phyloP scores from a whole-genome alignment of 2,329 filamentous ascomycete genomes.

The Alternaria ventricosa region DNA sequence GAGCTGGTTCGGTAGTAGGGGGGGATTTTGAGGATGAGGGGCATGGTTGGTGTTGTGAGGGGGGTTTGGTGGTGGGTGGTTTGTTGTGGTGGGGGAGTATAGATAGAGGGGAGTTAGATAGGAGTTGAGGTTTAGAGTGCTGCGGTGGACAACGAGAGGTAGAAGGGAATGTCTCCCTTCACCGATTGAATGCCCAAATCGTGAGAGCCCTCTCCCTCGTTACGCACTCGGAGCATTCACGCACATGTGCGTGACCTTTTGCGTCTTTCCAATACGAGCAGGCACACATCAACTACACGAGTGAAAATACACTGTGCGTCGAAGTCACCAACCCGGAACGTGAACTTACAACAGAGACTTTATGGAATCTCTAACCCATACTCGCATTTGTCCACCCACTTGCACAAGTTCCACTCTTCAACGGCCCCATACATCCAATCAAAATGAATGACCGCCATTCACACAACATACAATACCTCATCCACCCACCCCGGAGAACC shows the following conservation, averaged over 20 bases:
- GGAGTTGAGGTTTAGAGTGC: neutral
- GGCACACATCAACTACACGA: neutral
- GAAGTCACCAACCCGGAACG: neutral
- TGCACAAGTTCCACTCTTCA: neutral
- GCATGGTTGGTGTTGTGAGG: neutral
- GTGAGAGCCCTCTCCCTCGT: neutral
- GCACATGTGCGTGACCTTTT: neutral
- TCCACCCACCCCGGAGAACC: neutral
- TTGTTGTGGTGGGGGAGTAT: neutral
- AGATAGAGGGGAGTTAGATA: neutral
- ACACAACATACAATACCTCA: neutral
- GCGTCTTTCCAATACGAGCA: neutral
- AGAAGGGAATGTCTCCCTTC: neutral
- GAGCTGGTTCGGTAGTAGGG: conserved; percentile 1
- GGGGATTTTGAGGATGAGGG: neutral
- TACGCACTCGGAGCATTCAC: neutral
- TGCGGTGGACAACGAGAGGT: neutral
- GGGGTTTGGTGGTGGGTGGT: neutral
- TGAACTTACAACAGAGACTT: neutral
- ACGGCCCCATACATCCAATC: neutral
- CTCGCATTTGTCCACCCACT: neutral
- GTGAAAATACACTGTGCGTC: neutral
- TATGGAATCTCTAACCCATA: no score
- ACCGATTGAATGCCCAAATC: neutral
- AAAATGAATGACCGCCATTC: neutral